These are phyloP conservation scores for Pseudopithomyces maydicus DNA, from an alignment of 2,329 filamentous ascomycete genomes.

Conservation along the genomic window DNA sequence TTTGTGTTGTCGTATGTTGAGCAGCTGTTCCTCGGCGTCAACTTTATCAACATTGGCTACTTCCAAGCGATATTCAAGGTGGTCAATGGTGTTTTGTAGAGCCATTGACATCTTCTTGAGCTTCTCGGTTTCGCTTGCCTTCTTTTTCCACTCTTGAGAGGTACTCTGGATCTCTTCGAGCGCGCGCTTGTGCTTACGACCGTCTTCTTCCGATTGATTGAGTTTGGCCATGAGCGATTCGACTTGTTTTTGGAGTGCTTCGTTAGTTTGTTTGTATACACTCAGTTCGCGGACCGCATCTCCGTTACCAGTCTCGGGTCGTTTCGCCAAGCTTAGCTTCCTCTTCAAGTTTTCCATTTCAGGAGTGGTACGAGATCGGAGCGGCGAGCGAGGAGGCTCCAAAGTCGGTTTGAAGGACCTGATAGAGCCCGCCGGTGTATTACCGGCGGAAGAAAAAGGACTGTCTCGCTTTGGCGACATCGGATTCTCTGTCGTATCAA, in stretches of 20 bases:
- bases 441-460: slow-evolving; percentile 22
- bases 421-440: slow-evolving; percentile 24
- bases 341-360: slow-evolving; percentile 47
- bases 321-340: slow-evolving; percentile 41
- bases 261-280: slow-evolving; percentile 42
- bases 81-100: slow-evolving; percentile 43
- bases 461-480: slow-evolving; percentile 28
- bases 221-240: slow-evolving; percentile 47
- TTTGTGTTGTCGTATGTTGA: slow-evolving; percentile 33
- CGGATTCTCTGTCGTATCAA: slow-evolving; percentile 27
- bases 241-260: slow-evolving; percentile 43
- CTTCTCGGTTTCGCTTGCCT: slow-evolving; percentile 31
- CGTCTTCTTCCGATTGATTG: slow-evolving; percentile 44
- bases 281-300: slow-evolving; percentile 47
- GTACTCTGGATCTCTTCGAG: slow-evolving; percentile 40
- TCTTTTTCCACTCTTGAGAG: slow-evolving; percentile 33
- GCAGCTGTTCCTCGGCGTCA: slow-evolving; percentile 47
- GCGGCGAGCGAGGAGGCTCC: slow-evolving; percentile 32
- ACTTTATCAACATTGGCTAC: slow-evolving; percentile 48
- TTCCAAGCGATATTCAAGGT: slow-evolving; percentile 47
- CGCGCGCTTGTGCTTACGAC: slow-evolving; percentile 33
- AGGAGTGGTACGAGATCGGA: slow-evolving; percentile 23
- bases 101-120: slow-evolving; percentile 32
- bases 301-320: slow-evolving; percentile 38
- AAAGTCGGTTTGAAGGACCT: slow-evolving; percentile 26